phyloP scores from a whole-genome alignment of 2,329 filamentous ascomycete species.

The Helotiales sp. region DNA sequence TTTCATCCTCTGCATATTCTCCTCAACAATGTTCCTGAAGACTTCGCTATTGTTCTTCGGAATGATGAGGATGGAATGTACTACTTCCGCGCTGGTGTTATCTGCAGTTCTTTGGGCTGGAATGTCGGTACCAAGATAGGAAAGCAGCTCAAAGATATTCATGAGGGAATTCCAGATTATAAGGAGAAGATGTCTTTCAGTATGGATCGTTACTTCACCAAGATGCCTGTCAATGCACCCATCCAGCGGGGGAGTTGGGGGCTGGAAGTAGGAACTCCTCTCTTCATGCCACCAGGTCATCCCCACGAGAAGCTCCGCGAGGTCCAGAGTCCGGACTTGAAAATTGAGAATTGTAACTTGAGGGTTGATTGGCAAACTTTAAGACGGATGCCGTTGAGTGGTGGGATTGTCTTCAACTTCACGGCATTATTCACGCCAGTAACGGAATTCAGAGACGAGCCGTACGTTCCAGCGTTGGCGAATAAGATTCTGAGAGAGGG shows the following conservation, averaged over 20 bases:
- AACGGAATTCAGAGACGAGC: conserved; percentile 67
- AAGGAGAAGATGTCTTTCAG: conserved; percentile 85
- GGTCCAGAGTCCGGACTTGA: conserved; percentile 56
- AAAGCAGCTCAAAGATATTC: conserved; percentile 67
- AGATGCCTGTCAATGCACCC: conserved; percentile 69
- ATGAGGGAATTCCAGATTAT: conserved; percentile 76
- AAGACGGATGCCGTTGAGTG: conserved; percentile 74
- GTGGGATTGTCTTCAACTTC: conserved; percentile 81
- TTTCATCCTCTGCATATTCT: conserved; percentile 69
- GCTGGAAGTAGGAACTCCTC: conserved; percentile 71
- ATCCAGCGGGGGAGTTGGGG: conserved; percentile 88
- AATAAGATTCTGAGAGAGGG: conserved; percentile 70
- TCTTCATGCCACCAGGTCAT: conserved; percentile 72
- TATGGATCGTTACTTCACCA: conserved; percentile 83
- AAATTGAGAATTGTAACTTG: conserved; percentile 61
- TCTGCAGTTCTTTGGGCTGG: conserved; percentile 83
- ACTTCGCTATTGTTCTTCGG: conserved; percentile 76
- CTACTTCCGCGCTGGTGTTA: conserved; percentile 70
- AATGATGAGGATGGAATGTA: conserved; percentile 73
- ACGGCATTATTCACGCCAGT: conserved; percentile 82
- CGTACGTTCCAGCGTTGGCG: conserved; percentile 68
- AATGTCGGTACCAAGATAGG: conserved; percentile 74
- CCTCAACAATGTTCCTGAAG: conserved; percentile 78
- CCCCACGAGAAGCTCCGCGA: conserved; percentile 61
- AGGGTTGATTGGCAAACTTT: conserved; percentile 90